phyloP scores from a whole-genome alignment of 228 moss, liverwort and hornwort species.

The Sphagnum fallax region DNA sequence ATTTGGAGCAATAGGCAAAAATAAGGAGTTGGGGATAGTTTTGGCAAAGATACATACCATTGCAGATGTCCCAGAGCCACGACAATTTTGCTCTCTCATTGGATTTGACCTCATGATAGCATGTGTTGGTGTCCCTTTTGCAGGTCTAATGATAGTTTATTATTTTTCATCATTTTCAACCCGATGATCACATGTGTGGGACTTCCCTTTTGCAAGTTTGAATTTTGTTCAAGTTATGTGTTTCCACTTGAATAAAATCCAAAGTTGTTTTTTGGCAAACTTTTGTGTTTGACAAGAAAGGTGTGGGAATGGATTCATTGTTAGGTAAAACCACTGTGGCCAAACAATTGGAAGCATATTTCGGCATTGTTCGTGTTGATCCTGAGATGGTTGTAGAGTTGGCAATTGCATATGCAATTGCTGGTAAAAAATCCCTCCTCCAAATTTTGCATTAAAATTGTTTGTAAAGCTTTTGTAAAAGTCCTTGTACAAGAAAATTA shows the following conservation, averaged over 20 bases:
- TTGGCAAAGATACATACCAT: slow-evolving; percentile 66
- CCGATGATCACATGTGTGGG: no score
- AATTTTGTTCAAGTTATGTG: no score
- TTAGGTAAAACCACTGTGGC: slow-evolving; percentile 75
- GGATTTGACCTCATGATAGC: slow-evolving; percentile 71
- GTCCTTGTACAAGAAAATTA: no score
- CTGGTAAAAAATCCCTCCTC: slow-evolving; percentile 19
- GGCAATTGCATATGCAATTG: slow-evolving; percentile 63
- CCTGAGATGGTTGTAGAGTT: slow-evolving; percentile 48
- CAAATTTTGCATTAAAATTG: background rate
- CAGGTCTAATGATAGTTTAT: slow-evolving; percentile 27
- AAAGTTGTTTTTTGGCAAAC: background rate
- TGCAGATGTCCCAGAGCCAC: slow-evolving; percentile 41
- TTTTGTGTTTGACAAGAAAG: background rate
- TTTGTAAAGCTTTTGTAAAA: no score
- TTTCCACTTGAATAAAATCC: no score
- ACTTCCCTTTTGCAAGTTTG: no score
- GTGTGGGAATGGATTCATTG: slow-evolving; percentile 10
- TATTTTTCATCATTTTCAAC: no score
- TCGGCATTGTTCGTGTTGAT: slow-evolving; percentile 53
- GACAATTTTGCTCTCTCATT: slow-evolving; percentile 28
- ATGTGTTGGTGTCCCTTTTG: slow-evolving; percentile 54
- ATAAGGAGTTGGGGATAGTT: slow-evolving; percentile 37
- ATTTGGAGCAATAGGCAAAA: slow-evolving; percentile 58
- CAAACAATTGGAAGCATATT: slow-evolving; percentile 41